Conservation (phyloP, 2,329 filamentous ascomycete genomes). For the Penicillium italicum region DNA sequence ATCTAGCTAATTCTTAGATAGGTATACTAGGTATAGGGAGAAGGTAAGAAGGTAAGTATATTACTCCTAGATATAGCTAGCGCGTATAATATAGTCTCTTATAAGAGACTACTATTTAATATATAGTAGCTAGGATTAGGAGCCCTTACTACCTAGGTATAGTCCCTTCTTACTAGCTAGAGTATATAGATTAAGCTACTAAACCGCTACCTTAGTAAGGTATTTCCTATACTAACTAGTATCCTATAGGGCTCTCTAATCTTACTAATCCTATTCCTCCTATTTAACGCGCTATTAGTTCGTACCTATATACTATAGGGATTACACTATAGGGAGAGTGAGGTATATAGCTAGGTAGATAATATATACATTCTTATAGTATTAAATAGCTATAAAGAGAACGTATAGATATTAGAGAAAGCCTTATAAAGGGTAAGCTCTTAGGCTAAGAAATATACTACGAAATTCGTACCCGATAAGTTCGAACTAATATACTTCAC, state of each 20-base stretch:
- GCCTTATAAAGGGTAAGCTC: neutral
- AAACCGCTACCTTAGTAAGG: neutral
- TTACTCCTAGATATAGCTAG: neutral
- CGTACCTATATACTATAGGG: neutral
- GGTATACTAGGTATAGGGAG: neutral
- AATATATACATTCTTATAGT: neutral
- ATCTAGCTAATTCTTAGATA: constrained; percentile 1
- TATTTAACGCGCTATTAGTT: constrained; percentile 2
- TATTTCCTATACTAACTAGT: neutral
- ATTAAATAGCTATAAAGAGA: neutral
- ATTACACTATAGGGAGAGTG: neutral
- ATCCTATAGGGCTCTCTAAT: constrained; percentile 5
- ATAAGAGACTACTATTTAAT: neutral
- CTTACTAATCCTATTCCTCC: constrained; percentile 7
- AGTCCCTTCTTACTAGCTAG: neutral
- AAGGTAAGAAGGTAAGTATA: neutral
- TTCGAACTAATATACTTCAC: constrained; percentile 9
- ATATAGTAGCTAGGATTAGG: neutral
- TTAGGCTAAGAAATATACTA: constrained; percentile 7
- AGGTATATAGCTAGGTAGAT: constrained; percentile 2
- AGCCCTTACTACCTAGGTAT: neutral
- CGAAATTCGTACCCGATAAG: constrained; percentile 1
- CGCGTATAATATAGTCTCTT: neutral
- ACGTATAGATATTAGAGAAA: neutral
- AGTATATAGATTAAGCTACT: neutral